Base-by-base conservation (phyloP, 2,329 filamentous ascomycete genomes). In the Pseudocercospora pini-densiflorae region DNA sequence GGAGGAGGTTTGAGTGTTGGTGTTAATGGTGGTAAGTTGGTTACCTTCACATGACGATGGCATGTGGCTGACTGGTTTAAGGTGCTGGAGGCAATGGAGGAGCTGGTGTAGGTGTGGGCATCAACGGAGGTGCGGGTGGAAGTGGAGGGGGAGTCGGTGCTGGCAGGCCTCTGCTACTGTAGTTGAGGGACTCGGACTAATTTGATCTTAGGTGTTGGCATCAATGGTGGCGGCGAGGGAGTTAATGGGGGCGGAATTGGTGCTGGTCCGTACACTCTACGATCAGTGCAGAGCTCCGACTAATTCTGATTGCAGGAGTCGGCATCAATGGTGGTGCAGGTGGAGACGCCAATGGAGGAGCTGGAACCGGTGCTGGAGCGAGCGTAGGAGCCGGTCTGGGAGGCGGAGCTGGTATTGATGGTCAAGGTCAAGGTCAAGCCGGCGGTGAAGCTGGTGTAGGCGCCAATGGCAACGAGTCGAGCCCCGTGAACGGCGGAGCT, bases 1-100 rank as follows among this genome's bases (percentile, higher is more conserved):
- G 61, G 54, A 21, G 54, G 54, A 10, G 53, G 49, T 5, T 19
- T 40, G 10, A 29, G 60, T 43, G 49, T 57, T 59, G 65, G 58
- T 19, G 40, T 58, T 7, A 59, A 47, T 59, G 47, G 55, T 19
- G 47, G 33, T 36, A 10, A 36, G 33, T 36, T 36, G 1, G 1
- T 40, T 40, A 3, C 14, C 5, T 40, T n/a, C 36, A 36, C 9
- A 36, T 36, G 9, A 16, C n/a, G 14, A 49, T 19, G 21, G 14
- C n/a, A 19, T 9, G n/a, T 23, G 49, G 49, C 49, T 53, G 23
- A 53, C 24, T 16, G 14, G 29, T n/a, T 16, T 6, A 16, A 51
- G 55, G 31, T n/a, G 55, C 31, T 27, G 58, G 19, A 7, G 54
- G 33, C 12, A 8, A 36, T 6, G 58, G 16, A 14, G 54, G 57